Evolutionary conservation across 2,329 filamentous ascomycete genomes (phyloP).

Genomic region (Diaporthe vaccinii): DNA sequence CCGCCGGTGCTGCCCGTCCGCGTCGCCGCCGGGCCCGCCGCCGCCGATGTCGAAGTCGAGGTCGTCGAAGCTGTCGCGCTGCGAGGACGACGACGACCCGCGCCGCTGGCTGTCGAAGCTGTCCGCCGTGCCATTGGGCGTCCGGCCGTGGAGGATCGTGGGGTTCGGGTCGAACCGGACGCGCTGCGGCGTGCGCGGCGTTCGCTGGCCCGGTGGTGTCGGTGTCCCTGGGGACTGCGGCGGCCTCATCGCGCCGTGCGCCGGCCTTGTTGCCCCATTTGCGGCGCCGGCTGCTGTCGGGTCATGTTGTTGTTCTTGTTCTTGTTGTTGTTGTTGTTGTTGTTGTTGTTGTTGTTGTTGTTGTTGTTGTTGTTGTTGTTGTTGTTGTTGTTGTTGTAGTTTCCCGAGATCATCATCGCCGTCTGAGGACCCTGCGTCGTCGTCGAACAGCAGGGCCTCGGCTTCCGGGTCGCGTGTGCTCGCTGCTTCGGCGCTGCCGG

Average conservation of each 20-base stretch:
- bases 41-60: slow-evolving; percentile 50
- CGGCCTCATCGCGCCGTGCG: slow-evolving; percentile 39
- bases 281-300: slow-evolving; percentile 37
- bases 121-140: slow-evolving; percentile 40
- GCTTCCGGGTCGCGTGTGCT: slow-evolving; percentile 43
- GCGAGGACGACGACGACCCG: slow-evolving; percentile 33
- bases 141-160: slow-evolving; percentile 51
- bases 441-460: slow-evolving; percentile 46
- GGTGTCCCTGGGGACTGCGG: slow-evolving; percentile 13
- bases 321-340: slow-evolving; percentile 23
- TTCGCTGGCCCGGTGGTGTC: slow-evolving; percentile 46
- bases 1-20: slow-evolving; percentile 69
- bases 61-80: slow-evolving; percentile 46
- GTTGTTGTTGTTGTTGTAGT: slow-evolving; percentile 13
- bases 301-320: neutral
- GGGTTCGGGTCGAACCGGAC: slow-evolving; percentile 79
- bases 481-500: slow-evolving; percentile 37
- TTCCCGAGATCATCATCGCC: slow-evolving; percentile 38
- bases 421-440: slow-evolving; percentile 38
- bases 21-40: slow-evolving; percentile 49
- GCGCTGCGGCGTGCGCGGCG: slow-evolving; percentile 74
- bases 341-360: no score
- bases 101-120: slow-evolving; percentile 36
- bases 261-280: slow-evolving; percentile 24
- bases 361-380: neutral